Base-by-base conservation (phyloP, 176 grass and related monocot species). In the Paspalum vaginatum region DNA sequence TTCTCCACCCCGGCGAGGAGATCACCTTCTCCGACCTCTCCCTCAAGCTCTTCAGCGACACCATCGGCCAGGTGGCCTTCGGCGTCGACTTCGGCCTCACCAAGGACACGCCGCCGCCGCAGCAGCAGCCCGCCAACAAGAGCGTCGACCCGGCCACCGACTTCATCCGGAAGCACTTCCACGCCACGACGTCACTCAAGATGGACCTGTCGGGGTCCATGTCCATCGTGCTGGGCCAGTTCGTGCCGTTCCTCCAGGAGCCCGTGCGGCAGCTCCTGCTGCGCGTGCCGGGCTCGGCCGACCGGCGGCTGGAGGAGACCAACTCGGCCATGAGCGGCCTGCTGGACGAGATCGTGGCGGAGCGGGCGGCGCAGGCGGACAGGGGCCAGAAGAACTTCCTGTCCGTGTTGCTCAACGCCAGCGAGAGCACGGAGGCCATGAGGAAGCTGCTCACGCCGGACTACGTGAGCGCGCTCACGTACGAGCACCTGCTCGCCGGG, bases 401-500 rank as follows among this genome's bases (percentile, higher is more conserved):
- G 18, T 94, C 92, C 0, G 80, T 81, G 17, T 17, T 91, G 68
- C 84, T 88, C 56, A 83, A 76, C 44, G 79, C 88, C 0, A 76
- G 78, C 11, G 88, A 91, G 63, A 70, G 26, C 48, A 76, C 56
- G 1, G 68, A 79, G 46, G 61, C 56, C 15, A 32, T 67, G 45
- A 61, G 79, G 78, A 75, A 88, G 61, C 74, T 94, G 20, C 68
- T 91, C 43, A 81, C 92, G 4, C 78, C 74, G 4, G 92, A 94
- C 44, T 89, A 91, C 71, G 17, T 94, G 25, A 86, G 50, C 52
- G 85, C 92, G 7, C 83, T 94, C n/a, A 86, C 83, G 0, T 94
- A 94, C 56, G 88, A 94, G 83, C 92, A 94, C 74, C 86, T 91
- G n/a, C 86, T 91, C 37, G 92, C 92, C 0, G 92, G 88, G 13